phyloP scores from a whole-genome alignment of 345 rosid genomes.

The Viola odorata region DNA sequence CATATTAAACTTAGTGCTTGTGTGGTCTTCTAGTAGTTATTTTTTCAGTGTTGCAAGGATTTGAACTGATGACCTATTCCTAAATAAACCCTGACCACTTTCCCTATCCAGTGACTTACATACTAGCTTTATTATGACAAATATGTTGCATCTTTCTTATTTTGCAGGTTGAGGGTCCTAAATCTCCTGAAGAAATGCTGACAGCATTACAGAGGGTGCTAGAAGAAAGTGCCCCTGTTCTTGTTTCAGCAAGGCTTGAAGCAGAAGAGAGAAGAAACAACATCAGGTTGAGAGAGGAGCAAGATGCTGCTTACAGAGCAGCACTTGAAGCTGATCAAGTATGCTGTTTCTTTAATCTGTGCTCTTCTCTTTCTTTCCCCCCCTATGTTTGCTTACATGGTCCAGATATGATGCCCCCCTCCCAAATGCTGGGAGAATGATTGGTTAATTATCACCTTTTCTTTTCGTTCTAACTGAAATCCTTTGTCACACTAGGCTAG shows the following conservation, averaged over 20 bases:
- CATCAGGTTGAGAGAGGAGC: slow-evolving; percentile 86
- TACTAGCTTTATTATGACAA: not conserved
- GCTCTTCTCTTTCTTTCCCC: not conserved
- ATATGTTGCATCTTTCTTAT: slow-evolving; percentile 4
- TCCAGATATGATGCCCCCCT: not conserved
- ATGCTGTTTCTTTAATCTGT: slow-evolving; percentile 11
- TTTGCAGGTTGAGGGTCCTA: slow-evolving; percentile 86
- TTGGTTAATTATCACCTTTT: not conserved
- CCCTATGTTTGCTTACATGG: not conserved
- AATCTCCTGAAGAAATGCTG: slow-evolving; percentile 77
- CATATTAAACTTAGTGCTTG: too few species aligned
- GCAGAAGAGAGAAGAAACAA: slow-evolving; percentile 91
- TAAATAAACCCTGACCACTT: too few species aligned
- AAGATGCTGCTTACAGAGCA: slow-evolving; percentile 93
- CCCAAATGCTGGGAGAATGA: too few species aligned
- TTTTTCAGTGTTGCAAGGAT: too few species aligned
- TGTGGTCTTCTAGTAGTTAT: too few species aligned
- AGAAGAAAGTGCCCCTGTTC: slow-evolving; percentile 92
- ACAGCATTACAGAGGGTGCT: slow-evolving; percentile 66
- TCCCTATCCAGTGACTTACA: too few species aligned
- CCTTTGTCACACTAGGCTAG: slow-evolving; percentile 45
- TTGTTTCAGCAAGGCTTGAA: slow-evolving; percentile 79
- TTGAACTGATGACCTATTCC: too few species aligned
- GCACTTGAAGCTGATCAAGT: slow-evolving; percentile 99
- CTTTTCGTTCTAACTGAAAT: not conserved